Base-by-base conservation (phyloP, 441 rosid species). In the Adansonia rubrostipa region DNA sequence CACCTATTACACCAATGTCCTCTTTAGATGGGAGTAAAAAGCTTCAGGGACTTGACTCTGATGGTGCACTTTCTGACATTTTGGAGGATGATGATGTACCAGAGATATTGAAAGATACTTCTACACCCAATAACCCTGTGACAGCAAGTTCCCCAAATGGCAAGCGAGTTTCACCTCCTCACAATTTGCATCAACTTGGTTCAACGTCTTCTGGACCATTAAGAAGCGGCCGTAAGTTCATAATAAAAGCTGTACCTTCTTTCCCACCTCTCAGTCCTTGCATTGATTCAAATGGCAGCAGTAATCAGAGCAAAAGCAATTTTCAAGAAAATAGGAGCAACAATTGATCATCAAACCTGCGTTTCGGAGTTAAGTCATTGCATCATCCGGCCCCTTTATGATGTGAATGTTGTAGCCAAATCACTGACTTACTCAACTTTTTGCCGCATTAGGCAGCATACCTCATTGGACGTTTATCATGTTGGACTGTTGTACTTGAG, bases 91-190 rank as follows among this genome's bases (percentile, higher is more conserved):
- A 87, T 60, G 36, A 33, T 33, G 83, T 86, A 3, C 92, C 87
- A n/a, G 91, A 89, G 75, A 82, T 86, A 53, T 81, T 87, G 80
- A 80, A 83, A 78, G 90, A 88, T 40, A 75, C 80, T 73, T 64
- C 87, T 6, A 78, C 83, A 4, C 78, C 83, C 22, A 22, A 57
- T 67, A 67, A 84, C 74, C 57, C 89, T 61, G 85, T 89, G 73
- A 88, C 83, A 79, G 82, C 80, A 48, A 84, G 82, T 76, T 91
- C 93, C 36, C 95, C 92, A 3, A 87, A 80, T 72, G 76, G 85
- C 54, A 88, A 89, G 75, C 84, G 92, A 71, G 89, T 89, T 73
- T 88, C 91, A 67, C 90, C 91, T 70, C 92, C 92, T 57, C 87
- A 80, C 5, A 60, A 74, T 57, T 17, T 54, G n/a, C 84, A 75